Evolutionary conservation across 768 basidiomycete species (phyloP).

Genomic region (Rubroboletus satanas): DNA sequence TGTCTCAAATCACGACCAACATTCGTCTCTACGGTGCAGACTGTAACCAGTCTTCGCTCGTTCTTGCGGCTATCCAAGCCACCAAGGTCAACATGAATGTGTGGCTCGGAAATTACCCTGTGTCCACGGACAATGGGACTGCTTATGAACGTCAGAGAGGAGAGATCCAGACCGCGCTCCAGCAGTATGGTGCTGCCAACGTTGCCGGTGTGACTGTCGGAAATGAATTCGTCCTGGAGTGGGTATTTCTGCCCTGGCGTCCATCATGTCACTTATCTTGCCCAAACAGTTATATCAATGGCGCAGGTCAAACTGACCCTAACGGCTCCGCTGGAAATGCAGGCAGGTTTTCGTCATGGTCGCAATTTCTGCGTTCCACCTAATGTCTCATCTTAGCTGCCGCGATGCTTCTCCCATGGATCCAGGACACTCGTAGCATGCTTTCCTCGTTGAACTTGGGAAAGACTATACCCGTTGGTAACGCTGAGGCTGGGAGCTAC

Average conservation of each 20-base stretch:
- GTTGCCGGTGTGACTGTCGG: slow-evolving; percentile 86
- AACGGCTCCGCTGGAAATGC: slow-evolving; percentile 55
- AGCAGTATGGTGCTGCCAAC: slow-evolving; percentile 72
- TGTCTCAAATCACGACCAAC: slow-evolving; percentile 82
- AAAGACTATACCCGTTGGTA: slow-evolving; percentile 69
- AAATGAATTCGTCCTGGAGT: slow-evolving; percentile 88
- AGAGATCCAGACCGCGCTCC: slow-evolving; percentile 60
- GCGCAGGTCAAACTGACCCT: slow-evolving; percentile 46
- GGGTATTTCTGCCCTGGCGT: slow-evolving; percentile 14
- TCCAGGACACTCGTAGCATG: slow-evolving; percentile 61
- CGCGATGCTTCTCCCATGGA: slow-evolving; percentile 56
- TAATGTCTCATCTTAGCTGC: slow-evolving; percentile 41
- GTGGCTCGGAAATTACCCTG: slow-evolving; percentile 68
- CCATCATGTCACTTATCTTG: slow-evolving; percentile 1
- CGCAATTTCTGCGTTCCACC: not conserved
- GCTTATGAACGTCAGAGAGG: slow-evolving; percentile 75
- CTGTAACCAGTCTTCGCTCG: slow-evolving; percentile 77
- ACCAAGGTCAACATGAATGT: slow-evolving; percentile 87
- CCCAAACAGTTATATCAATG: slow-evolving; percentile 52
- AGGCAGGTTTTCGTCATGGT: slow-evolving; percentile 13
- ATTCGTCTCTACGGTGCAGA: slow-evolving; percentile 85
- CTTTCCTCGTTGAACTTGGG: slow-evolving; percentile 50
- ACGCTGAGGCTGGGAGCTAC: slow-evolving; percentile 81
- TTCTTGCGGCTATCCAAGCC: slow-evolving; percentile 84
- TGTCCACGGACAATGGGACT: slow-evolving; percentile 56